These are phyloP conservation scores for Chlorella sp. DNA, from an alignment of 139 green algal species.

Conservation along the genomic window DNA sequence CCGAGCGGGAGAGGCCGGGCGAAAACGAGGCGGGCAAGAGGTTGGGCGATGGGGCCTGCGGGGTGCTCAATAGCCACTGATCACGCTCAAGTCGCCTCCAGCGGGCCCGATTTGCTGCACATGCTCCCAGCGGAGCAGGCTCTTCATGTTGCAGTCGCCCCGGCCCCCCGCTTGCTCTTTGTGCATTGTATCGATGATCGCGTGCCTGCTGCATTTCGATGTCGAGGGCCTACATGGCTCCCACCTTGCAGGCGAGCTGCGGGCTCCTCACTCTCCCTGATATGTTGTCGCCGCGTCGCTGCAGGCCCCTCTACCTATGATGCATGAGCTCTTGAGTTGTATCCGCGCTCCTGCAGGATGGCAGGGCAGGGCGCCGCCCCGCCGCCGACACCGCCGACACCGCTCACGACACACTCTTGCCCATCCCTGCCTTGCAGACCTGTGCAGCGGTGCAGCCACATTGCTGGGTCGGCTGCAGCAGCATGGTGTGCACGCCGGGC, in stretches of 20 bases:
- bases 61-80: too few species aligned
- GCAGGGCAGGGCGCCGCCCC: not conserved
- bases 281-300: too few species aligned
- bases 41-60: too few species aligned
- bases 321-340: not conserved
- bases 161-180: not conserved
- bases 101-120: not conserved
- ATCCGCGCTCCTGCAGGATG: not conserved
- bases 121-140: not conserved
- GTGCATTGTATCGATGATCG: not conserved
- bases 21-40: not conserved
- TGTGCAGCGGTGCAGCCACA: not conserved
- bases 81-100: too few species aligned
- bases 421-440: not conserved
- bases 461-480: constrained; percentile 4
- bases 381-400: not conserved
- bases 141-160: not conserved
- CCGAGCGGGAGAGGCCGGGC: not conserved
- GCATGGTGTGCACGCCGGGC: constrained; percentile 6
- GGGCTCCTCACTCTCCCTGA: not conserved
- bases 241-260: not conserved
- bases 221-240: not conserved
- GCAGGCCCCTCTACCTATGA: too few species aligned
- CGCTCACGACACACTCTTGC: not conserved
- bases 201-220: not conserved